A percentile compares a stretch with the other conserved stretches of the same genome.
These are phyloP conservation scores for Tylopilus sp. DNA, from an alignment of 768 basidiomycete species.

Conservation along the genomic window DNA sequence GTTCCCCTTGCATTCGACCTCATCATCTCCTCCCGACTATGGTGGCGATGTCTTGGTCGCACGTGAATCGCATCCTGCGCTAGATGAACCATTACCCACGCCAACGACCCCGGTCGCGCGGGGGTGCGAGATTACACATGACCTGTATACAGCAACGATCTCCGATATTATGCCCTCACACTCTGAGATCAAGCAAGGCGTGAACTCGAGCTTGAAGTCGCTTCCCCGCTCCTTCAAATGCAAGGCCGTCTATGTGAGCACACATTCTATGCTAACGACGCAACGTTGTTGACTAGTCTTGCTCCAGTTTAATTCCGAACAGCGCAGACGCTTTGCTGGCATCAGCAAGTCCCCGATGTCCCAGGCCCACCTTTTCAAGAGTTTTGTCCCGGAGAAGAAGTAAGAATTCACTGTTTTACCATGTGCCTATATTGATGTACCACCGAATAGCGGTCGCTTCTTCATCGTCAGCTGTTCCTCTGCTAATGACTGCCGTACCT, in stretches of 20 bases:
- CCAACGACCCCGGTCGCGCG: not conserved
- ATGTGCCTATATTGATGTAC: not conserved
- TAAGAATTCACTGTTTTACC: not conserved
- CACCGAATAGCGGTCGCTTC: conserved; percentile 7
- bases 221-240: conserved; percentile 7
- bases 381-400: conserved; percentile 6
- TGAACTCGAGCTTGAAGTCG: conserved; percentile 6
- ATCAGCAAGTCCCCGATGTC: not conserved
- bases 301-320: conserved; percentile 12
- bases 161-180: not conserved
- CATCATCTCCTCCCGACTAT: not conserved
- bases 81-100: not conserved
- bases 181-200: conserved; percentile 10
- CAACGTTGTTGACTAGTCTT: not conserved
- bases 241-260: conserved; percentile 10
- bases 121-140: conserved; percentile 8
- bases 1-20: not conserved
- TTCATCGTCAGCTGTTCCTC: conserved; percentile 11
- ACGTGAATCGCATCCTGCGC: not conserved
- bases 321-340: not conserved
- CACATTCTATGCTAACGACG: not conserved
- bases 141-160: conserved; percentile 10
- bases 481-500: not conserved
- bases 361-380: conserved; percentile 4
- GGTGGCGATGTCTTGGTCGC: not conserved